Conservation (phyloP, 2,329 filamentous ascomycete species). For the Aureobasidium leucospermi region DNA sequence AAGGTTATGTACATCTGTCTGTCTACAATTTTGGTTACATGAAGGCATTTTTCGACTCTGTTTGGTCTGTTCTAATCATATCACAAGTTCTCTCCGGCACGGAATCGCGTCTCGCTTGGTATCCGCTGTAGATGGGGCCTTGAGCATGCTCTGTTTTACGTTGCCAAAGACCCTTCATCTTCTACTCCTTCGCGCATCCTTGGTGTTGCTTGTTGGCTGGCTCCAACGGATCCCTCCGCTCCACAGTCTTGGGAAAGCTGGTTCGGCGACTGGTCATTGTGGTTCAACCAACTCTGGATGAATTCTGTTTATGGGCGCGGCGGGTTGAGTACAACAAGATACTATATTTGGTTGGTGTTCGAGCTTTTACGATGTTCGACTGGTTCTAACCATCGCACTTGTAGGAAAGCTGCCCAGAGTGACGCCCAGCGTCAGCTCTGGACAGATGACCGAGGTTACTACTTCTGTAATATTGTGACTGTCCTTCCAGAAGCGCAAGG, state of each 20-base stretch:
- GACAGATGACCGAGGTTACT: constrained; percentile 61
- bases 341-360: constrained; percentile 55
- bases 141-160: constrained; percentile 60
- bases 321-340: constrained; percentile 59
- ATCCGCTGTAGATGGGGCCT: constrained; percentile 66
- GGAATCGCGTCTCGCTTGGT: constrained; percentile 56
- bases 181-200: constrained; percentile 44
- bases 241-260: constrained; percentile 55
- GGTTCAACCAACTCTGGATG: constrained; percentile 57
- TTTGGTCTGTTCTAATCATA: constrained; percentile 12
- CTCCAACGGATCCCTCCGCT: constrained; percentile 40
- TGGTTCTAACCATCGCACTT: neutral
- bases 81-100: constrained; percentile 48
- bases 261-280: constrained; percentile 53
- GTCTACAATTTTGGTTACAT: constrained; percentile 28
- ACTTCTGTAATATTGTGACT: constrained; percentile 70
- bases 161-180: constrained; percentile 53
- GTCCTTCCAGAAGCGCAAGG: constrained; percentile 60
- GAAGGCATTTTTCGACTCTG: neutral
- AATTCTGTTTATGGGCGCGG: constrained; percentile 63
- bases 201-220: constrained; percentile 67
- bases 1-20: constrained; percentile 30
- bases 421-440: constrained; percentile 56
- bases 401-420: constrained; percentile 52
- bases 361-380: neutral